These are phyloP conservation scores for Auriscalpium orientale DNA, from an alignment of 768 basidiomycete genomes.

Conservation along the genomic window DNA sequence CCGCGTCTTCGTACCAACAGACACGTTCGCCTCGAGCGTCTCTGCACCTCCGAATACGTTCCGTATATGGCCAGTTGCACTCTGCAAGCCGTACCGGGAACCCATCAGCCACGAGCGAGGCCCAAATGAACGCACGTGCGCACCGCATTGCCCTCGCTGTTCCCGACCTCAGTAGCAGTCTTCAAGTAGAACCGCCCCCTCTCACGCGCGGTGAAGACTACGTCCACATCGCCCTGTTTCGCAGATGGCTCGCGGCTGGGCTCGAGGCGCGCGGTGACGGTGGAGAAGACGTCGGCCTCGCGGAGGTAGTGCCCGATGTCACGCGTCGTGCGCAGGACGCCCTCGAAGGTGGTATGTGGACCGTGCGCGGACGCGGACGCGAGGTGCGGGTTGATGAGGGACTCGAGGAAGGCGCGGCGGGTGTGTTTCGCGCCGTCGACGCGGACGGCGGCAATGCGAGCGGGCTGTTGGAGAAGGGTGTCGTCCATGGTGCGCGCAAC, in stretches of 20 bases:
- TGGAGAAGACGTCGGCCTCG: constrained; percentile 70
- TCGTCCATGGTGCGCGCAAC: constrained; percentile 14
- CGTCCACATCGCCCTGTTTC: constrained; percentile 57
- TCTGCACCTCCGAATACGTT: constrained; percentile 94
- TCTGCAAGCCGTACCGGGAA: constrained; percentile 32
- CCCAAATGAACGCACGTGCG: constrained; percentile 24
- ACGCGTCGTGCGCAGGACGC: constrained; percentile 64
- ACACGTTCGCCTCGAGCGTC: constrained; percentile 71
- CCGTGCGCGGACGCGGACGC: constrained; percentile 9
- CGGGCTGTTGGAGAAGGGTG: constrained; percentile 54
- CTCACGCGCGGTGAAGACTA: constrained; percentile 75
- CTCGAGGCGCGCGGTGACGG: constrained; percentile 59
- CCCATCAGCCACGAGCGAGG: constrained; percentile 8
- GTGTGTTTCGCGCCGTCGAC: constrained; percentile 73
- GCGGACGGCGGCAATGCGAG: constrained; percentile 69
- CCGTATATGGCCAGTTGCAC: constrained; percentile 69
- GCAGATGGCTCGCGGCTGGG: constrained; percentile 46
- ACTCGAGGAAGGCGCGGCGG: constrained; percentile 73
- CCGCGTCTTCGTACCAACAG: constrained; percentile 82
- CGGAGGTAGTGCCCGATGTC: constrained; percentile 57
- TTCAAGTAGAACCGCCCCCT: constrained; percentile 69
- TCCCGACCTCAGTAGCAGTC: constrained; percentile 86
- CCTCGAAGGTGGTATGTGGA: constrained; percentile 39
- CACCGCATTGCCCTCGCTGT: constrained; percentile 90
- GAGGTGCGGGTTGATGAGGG: constrained; percentile 64